Evolutionary conservation across 2,329 filamentous ascomycete genomes (phyloP).

Genomic region (Trichoderma asperellum): DNA sequence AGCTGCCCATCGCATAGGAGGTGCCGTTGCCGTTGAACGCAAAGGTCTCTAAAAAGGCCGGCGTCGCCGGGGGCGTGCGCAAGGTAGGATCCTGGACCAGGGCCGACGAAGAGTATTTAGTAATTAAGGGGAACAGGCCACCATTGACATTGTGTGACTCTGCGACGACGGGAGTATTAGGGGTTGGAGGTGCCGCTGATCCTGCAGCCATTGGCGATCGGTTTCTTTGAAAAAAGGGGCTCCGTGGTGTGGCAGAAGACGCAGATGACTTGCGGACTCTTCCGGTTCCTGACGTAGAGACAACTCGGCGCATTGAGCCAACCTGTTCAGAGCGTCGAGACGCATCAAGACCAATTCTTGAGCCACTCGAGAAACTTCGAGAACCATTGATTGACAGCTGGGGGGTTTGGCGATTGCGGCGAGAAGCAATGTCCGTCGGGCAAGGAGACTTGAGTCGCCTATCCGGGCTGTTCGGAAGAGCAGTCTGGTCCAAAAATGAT

Average conservation of each 20-base stretch:
- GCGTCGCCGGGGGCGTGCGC: conserved; percentile 59
- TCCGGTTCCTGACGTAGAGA: conserved; percentile 52
- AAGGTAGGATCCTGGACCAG: conserved; percentile 48
- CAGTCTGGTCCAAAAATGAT: conserved; percentile 32
- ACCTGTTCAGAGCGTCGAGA: conserved; percentile 50
- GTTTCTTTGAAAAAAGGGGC: conserved; percentile 48
- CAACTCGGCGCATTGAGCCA: conserved; percentile 58
- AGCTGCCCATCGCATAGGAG: conserved; percentile 51
- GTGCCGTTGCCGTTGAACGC: conserved; percentile 48
- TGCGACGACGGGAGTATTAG: conserved; percentile 52
- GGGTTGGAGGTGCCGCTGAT: conserved; percentile 53
- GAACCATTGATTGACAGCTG: conserved; percentile 53
- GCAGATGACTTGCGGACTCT: conserved; percentile 42
- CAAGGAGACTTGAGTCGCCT: conserved; percentile 53
- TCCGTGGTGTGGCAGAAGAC: conserved; percentile 36
- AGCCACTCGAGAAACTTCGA: conserved; percentile 49
- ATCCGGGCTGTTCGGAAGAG: conserved; percentile 26
- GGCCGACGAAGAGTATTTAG: conserved; percentile 39
- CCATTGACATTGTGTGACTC: conserved; percentile 42
- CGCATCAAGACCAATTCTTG: conserved; percentile 55
- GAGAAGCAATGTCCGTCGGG: conserved; percentile 57
- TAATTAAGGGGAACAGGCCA: conserved; percentile 44
- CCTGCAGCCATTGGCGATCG: conserved; percentile 48
- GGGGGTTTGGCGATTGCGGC: conserved; percentile 52
- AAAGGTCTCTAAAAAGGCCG: conserved; percentile 49